Conservation (phyloP, 768 basidiomycete species). For the Naganishia randhawae region DNA sequence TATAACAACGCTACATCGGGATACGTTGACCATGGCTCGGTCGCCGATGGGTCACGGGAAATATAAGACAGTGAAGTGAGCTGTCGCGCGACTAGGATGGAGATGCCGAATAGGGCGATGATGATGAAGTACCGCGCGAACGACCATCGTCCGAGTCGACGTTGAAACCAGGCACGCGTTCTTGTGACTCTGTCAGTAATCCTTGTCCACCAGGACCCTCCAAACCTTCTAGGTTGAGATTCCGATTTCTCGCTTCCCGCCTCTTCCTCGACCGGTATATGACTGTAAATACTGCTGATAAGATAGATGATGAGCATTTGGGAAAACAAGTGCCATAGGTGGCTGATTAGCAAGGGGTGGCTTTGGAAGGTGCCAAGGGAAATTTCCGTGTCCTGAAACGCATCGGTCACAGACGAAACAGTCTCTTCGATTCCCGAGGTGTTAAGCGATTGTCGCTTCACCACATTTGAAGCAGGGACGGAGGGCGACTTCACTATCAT, state of each 20-base stretch:
- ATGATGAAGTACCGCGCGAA: not conserved
- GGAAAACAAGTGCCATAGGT: not conserved
- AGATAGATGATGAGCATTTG: not conserved
- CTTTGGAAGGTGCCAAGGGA: not conserved
- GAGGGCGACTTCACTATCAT: not conserved
- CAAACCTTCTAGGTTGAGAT: too few relatives aligned
- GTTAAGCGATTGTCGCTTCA: not conserved
- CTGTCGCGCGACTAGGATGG: not conserved
- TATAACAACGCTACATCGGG: conserved; percentile 1
- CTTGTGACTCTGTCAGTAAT: not conserved
- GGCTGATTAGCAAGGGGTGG: not conserved
- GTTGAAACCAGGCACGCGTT: not conserved
- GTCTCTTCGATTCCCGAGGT: not conserved
- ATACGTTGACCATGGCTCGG: not conserved
- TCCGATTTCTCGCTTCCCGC: not conserved
- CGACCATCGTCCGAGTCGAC: not conserved
- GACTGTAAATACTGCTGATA: not conserved
- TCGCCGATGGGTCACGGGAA: not conserved
- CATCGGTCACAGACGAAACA: conserved; percentile 6
- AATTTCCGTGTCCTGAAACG: not conserved
- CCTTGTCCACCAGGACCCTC: not conserved
- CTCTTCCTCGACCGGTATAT: not conserved
- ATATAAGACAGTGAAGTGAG: conserved; percentile 4
- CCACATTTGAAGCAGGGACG: not conserved
- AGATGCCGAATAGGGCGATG: not conserved